Percentiles rank a stretch among this genome's conserved stretches.
phyloP scores from a whole-genome alignment of 345 rosid species.

The Rhodamnia argentea region DNA sequence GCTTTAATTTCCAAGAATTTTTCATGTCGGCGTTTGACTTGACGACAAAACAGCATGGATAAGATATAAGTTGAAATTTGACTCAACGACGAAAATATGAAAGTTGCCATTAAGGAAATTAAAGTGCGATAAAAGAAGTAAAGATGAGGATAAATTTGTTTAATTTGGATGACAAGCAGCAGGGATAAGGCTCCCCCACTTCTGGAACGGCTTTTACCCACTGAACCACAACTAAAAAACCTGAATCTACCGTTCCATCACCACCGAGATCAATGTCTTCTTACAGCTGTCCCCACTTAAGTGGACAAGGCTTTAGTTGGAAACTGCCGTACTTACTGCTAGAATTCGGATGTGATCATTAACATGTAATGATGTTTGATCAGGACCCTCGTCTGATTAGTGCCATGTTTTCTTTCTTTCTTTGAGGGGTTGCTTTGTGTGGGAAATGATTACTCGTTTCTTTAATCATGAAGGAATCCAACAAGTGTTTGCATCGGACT shows the following conservation, averaged over 20 bases:
- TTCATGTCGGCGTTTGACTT: too few relatives aligned
- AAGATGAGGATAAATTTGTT: too few relatives aligned
- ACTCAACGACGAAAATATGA: too few relatives aligned
- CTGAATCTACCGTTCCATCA: not conserved
- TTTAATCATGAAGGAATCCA: not conserved
- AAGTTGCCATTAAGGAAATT: too few relatives aligned
- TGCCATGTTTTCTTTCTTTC: not conserved
- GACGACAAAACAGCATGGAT: too few relatives aligned
- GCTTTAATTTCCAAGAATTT: too few relatives aligned
- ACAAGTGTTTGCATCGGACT: not conserved
- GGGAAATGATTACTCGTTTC: not conserved
- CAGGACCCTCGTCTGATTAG: not conserved
- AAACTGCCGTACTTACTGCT: too few relatives aligned
- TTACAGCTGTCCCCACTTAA: not conserved
- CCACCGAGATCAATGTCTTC: not conserved
- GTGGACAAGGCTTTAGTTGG: not conserved
- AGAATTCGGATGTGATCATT: not conserved
- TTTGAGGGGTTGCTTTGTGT: not conserved
- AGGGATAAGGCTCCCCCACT: too few relatives aligned
- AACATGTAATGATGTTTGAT: not conserved
- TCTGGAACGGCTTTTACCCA: not conserved
- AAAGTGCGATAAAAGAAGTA: too few relatives aligned
- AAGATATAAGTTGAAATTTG: too few relatives aligned
- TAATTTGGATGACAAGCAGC: too few relatives aligned
- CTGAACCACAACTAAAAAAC: not conserved